Conservation (phyloP, 352 stramenopile species). For the Hyphochytrium catenoides region DNA sequence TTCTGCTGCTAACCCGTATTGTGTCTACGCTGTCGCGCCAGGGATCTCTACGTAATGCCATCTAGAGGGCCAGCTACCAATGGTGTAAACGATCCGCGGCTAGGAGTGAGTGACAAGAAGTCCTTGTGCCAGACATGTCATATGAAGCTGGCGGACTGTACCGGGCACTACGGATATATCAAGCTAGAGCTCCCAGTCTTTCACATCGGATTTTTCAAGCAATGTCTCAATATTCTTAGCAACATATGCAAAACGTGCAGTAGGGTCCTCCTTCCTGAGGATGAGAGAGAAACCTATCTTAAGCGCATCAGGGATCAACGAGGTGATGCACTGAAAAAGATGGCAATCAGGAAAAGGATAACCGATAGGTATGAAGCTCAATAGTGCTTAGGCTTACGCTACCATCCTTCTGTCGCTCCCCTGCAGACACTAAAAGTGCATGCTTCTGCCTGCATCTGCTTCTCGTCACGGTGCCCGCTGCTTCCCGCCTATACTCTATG, state of each 20-base stretch:
- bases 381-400: too few species aligned
- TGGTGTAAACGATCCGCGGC: conserved; percentile 85
- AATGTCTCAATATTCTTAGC: conserved; percentile 89
- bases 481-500: too few species aligned
- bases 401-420: too few species aligned
- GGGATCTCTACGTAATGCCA: conserved; percentile 91
- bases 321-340: conserved; percentile 40
- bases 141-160: conserved; percentile 83
- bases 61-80: conserved; percentile 66
- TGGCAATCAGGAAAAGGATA: conserved; percentile 77
- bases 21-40: conserved; percentile 12
- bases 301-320: conserved; percentile 57
- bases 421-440: too few species aligned
- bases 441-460: too few species aligned
- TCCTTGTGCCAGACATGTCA: conserved; percentile 73
- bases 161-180: conserved; percentile 82
- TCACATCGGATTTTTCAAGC: conserved; percentile 99
- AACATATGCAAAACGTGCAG: conserved; percentile 94
- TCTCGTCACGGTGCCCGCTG: too few species aligned
- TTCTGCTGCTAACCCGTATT: background rate
- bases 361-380: too few species aligned
- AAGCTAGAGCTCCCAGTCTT: conserved; percentile 89
- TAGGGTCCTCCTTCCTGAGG: conserved; percentile 71
- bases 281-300: conserved; percentile 62
- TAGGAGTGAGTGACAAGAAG: conserved; percentile 94